These are phyloP conservation scores for Puccinia hordei DNA, from an alignment of 1,284 basidiomycete genomes.

Conservation along the genomic window DNA sequence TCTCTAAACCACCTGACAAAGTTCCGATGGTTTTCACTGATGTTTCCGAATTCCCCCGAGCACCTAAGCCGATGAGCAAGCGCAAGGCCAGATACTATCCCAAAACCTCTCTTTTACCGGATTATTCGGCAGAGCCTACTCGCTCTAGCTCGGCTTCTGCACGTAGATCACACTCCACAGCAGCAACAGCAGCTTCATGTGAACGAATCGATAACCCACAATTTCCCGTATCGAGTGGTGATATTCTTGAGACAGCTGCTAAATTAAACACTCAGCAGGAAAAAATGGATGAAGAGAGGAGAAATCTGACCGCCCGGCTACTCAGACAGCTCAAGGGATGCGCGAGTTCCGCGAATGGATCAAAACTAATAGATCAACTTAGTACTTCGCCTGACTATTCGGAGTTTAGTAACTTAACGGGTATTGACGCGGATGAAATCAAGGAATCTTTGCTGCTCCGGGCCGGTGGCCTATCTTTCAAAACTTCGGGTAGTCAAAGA, in stretches of 20 bases:
- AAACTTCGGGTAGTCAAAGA: slow-evolving; percentile 9
- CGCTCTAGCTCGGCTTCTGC: background rate
- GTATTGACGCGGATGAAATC: slow-evolving; percentile 28
- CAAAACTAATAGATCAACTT: slow-evolving; percentile 30
- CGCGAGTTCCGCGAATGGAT: slow-evolving; percentile 35
- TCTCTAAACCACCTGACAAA: slow-evolving; percentile 22
- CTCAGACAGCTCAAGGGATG: slow-evolving; percentile 46
- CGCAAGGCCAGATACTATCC: slow-evolving; percentile 41
- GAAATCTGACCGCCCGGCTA: slow-evolving; percentile 9
- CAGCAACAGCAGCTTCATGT: slow-evolving; percentile 10
- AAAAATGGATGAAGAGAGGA: background rate
- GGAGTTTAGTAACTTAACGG: slow-evolving; percentile 10
- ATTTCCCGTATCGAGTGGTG: background rate
- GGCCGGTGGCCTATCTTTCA: slow-evolving; percentile 44
- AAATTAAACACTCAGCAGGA: background rate
- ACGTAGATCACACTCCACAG: slow-evolving; percentile 36
- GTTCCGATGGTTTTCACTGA: slow-evolving; percentile 46
- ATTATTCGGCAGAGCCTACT: slow-evolving; percentile 14
- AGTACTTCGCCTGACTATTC: slow-evolving; percentile 1
- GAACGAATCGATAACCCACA: background rate
- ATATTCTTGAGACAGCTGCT: background rate
- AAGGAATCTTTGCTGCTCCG: slow-evolving; percentile 40
- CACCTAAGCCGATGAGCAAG: slow-evolving; percentile 42
- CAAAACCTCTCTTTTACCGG: slow-evolving; percentile 34
- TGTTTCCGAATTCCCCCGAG: slow-evolving; percentile 46